Conservation (phyloP, 108 stramenopile genomes). For the Cyclotella sp. region DNA sequence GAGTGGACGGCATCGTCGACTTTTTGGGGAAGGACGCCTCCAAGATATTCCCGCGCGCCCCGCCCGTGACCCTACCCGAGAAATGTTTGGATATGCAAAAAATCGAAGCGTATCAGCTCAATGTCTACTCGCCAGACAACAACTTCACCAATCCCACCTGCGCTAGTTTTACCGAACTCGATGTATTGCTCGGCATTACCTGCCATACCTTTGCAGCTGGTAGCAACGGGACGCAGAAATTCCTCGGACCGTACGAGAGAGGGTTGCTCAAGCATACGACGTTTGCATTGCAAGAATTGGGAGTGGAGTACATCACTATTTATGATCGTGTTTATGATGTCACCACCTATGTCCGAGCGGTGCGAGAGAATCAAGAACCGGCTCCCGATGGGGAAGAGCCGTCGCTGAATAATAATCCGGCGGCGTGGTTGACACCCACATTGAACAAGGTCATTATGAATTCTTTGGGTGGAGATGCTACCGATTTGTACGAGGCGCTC, state of each 20-base stretch:
- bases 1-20: slow-evolving; percentile 56
- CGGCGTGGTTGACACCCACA: slow-evolving; percentile 40
- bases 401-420: slow-evolving; percentile 21
- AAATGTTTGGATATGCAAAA: slow-evolving; percentile 62
- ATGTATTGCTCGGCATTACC: slow-evolving; percentile 56
- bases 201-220: slow-evolving; percentile 58
- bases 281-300: slow-evolving; percentile 5
- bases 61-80: slow-evolving; percentile 53
- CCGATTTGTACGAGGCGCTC: slow-evolving; percentile 45
- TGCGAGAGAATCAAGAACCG: slow-evolving; percentile 35
- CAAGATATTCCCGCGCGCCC: slow-evolving; percentile 61
- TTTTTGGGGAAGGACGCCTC: slow-evolving; percentile 62
- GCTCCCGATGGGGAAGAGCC: slow-evolving; percentile 15
- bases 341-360: slow-evolving; percentile 32
- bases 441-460: slow-evolving; percentile 53
- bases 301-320: slow-evolving; percentile 13
- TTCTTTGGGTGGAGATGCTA: slow-evolving; percentile 44
- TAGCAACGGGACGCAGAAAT: slow-evolving; percentile 44
- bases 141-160: slow-evolving; percentile 60
- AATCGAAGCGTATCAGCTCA: slow-evolving; percentile 37
- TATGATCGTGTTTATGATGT: slow-evolving; percentile 54
- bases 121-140: slow-evolving; percentile 35
- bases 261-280: slow-evolving; percentile 42
- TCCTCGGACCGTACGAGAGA: slow-evolving; percentile 48
- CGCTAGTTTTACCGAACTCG: slow-evolving; percentile 48